phyloP scores from a whole-genome alignment of 1,284 basidiomycete species.

The Fomes fomentarius region DNA sequence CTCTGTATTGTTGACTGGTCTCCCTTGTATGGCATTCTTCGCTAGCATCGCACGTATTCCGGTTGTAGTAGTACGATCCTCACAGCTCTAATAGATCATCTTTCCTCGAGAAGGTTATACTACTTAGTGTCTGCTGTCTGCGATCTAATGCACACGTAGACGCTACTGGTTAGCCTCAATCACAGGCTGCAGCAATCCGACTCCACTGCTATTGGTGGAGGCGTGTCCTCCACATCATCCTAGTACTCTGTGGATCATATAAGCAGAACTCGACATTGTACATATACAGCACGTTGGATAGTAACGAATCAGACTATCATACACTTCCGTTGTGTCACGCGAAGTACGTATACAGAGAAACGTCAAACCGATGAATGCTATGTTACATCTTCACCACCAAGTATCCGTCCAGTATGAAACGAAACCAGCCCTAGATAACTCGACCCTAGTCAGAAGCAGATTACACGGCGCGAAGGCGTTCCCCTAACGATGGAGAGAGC shows the following conservation, averaged over 20 bases:
- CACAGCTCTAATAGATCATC: constrained; percentile 2
- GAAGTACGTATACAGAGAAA: background rate
- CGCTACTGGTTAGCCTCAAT: too few species aligned
- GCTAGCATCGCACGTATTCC: constrained; percentile 12
- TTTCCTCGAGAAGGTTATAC: background rate
- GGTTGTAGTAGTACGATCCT: constrained; percentile 6
- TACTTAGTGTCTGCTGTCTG: too few species aligned
- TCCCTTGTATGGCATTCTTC: constrained; percentile 16
- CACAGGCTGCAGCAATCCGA: too few species aligned
- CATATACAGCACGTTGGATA: background rate
- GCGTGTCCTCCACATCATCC: too few species aligned
- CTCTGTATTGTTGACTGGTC: constrained; percentile 15
- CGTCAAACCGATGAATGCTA: too few species aligned
- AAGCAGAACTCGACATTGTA: background rate
- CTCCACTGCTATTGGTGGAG: too few species aligned
- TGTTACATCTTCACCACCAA: too few species aligned
- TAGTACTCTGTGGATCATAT: too few species aligned
- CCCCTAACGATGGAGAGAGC: constrained; percentile 43
- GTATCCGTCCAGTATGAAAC: background rate
- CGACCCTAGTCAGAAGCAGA: background rate
- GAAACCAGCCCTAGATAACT: background rate
- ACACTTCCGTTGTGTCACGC: background rate
- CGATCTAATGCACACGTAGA: too few species aligned
- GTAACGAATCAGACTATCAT: background rate
- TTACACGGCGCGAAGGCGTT: constrained; percentile 21